Base-by-base conservation (phyloP, 1,139 yeast genomes). In the Sugiyamaella castrensis region DNA sequence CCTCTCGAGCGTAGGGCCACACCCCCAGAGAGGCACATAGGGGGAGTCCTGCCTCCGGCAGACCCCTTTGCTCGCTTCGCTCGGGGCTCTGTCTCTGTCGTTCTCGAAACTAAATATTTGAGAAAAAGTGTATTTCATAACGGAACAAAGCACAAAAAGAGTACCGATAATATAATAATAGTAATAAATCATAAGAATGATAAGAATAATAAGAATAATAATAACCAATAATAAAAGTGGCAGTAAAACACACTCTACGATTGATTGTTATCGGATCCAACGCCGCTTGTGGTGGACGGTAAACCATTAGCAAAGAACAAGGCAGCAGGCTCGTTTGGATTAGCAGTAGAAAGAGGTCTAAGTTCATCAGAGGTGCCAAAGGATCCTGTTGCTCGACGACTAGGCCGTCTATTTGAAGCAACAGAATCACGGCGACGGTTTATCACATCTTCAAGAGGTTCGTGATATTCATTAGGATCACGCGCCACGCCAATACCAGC, bases 271-370 rank as follows among this genome's bases (percentile, higher is more conserved):
- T 37, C 33, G 24, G 24, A 3, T 19, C 50, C 37, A 31, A 50
- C 52, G 12, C 64, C 62, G n/a, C 62, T 53, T 8, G 71, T 67
- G 15, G 70, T 66, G 8, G 57, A 50, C 4, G 71, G 71, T 31
- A 67, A 56, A 2, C 70, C 71, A 27, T 59, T 60, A 24, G 69
- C 67, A 52, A 67, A 67, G 56, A 67, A 67, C 47, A 67, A 55
- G 1, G 57, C 53, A 5, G 55, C 43, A 6, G 51, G 47, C 38
- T 57, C 53, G 4, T 51, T 48, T 37, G 51, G 51, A 6, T 46
- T 56, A 16, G 39, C 43, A n/a, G 57, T 30, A 3, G 67, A 55
- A 53, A 65, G 47, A 5, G 69, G 68, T 47, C 54, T 58, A 33
- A 62, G 51, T 32, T 55, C 62, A 8, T 60, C 66, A 8, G 43